These are phyloP conservation scores for Botrytis elliptica DNA, from an alignment of 2,329 filamentous ascomycete species.

Conservation along the genomic window DNA sequence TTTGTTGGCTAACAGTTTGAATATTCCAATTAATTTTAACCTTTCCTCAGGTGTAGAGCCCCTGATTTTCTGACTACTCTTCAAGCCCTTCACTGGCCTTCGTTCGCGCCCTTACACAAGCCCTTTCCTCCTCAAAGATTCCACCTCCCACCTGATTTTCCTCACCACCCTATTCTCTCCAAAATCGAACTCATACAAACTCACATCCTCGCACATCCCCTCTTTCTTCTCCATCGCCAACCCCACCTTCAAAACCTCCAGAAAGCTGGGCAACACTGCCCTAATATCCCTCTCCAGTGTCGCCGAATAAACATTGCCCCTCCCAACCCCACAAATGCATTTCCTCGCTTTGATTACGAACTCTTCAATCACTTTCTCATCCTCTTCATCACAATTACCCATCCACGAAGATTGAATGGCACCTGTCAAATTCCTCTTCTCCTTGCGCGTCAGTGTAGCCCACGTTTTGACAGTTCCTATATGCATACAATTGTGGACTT, in stretches of 20 bases:
- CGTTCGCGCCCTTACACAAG: not conserved
- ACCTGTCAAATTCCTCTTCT: not conserved
- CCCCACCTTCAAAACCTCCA: not conserved
- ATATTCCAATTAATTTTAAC: not conserved
- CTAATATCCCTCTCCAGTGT: not conserved
- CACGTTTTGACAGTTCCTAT: not conserved
- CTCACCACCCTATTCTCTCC: not conserved
- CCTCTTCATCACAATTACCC: not conserved
- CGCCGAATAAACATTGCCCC: not conserved
- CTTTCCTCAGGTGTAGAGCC: not conserved
- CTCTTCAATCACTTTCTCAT: not conserved
- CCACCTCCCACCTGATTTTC: not conserved
- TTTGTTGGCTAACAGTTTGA: fast-evolving
- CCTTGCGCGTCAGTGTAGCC: not conserved
- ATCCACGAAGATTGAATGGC: not conserved
- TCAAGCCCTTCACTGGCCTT: not conserved
- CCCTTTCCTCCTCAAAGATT: not conserved
- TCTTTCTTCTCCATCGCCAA: not conserved
- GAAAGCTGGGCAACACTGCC: not conserved
- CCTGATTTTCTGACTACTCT: fast-evolving
- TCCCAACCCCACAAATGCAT: not conserved
- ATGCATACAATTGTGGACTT: not conserved
- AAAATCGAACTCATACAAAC: not conserved
- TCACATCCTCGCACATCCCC: not conserved
- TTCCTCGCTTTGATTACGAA: not conserved